Conservation (phyloP, 116 monocot genomes). For the Iris pallida region DNA sequence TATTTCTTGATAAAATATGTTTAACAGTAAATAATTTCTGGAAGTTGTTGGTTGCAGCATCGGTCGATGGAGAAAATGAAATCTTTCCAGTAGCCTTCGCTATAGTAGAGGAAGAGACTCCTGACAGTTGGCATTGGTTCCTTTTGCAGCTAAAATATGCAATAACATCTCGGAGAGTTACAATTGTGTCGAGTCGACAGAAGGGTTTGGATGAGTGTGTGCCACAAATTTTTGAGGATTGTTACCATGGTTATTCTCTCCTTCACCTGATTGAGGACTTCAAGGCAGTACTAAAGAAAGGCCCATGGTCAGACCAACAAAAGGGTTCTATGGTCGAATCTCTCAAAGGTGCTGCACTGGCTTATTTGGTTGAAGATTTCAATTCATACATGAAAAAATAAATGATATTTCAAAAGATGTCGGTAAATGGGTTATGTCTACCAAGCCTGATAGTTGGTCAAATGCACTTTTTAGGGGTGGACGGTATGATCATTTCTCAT, state of each 20-base stretch:
- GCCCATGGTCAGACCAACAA: constrained; percentile 32
- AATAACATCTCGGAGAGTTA: neutral
- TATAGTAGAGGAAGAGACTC: constrained; percentile 9
- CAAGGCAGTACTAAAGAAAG: constrained; percentile 39
- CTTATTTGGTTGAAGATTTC: constrained; percentile 37
- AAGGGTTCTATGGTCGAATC: constrained; percentile 33
- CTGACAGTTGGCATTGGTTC: constrained; percentile 15
- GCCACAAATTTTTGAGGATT: constrained; percentile 1
- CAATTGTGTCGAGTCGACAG: constrained; percentile 9
- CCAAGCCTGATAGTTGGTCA: constrained; percentile 45
- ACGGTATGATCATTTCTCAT: constrained; percentile 39
- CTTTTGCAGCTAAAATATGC: constrained; percentile 10
- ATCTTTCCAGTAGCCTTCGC: constrained; percentile 13
- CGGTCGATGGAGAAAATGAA: constrained; percentile 14
- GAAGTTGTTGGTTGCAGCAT: constrained; percentile 18
- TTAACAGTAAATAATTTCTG: constrained; percentile 34
- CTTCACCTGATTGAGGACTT: constrained; percentile 42
- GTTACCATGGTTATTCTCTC: constrained; percentile 35
- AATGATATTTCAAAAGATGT: constrained; percentile 33
- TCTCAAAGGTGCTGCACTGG: constrained; percentile 42
- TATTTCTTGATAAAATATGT: constrained; percentile 46
- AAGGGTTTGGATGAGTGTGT: constrained; percentile 8
- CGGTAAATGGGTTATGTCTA: constrained; percentile 36
- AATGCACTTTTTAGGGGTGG: constrained; percentile 42
- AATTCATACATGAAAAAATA: constrained; percentile 38